These are phyloP conservation scores for Fagus sylvatica DNA, from an alignment of 306 rosid species.

Conservation along the genomic window DNA sequence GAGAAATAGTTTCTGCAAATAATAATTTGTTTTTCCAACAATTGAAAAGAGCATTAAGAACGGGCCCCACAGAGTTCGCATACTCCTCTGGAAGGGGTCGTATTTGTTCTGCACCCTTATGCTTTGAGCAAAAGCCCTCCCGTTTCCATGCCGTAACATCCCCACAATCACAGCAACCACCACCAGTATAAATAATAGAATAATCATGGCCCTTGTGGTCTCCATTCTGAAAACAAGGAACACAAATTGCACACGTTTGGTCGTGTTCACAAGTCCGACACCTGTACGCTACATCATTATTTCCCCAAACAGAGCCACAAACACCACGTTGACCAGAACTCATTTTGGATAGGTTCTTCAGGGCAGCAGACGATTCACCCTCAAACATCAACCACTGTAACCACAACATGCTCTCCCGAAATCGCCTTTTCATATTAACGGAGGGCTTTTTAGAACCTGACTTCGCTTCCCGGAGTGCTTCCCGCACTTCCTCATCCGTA, in stretches of 20 bases:
- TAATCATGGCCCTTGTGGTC: slow-evolving; percentile 84
- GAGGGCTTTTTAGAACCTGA: slow-evolving; percentile 28
- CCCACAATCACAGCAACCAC: slow-evolving; percentile 99
- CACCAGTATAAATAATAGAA: slow-evolving; percentile 70
- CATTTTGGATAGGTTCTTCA: slow-evolving; percentile 53
- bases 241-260: slow-evolving; percentile 94
- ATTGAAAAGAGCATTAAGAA: slow-evolving; percentile 64
- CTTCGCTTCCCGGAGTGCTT: slow-evolving; percentile 42
- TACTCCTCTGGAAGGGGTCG: slow-evolving; percentile 70
- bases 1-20: slow-evolving; percentile 34
- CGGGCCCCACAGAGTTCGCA: slow-evolving; percentile 59
- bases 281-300: slow-evolving; percentile 76
- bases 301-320: slow-evolving; percentile 95
- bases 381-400: slow-evolving; percentile 96
- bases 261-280: slow-evolving; percentile 90
- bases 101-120: slow-evolving; percentile 86
- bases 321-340: slow-evolving; percentile 84
- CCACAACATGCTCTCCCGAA: slow-evolving; percentile 75
- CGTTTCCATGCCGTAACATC: slow-evolving; percentile 97
- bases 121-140: slow-evolving; percentile 91
- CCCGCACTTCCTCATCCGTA: slow-evolving; percentile 59
- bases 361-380: slow-evolving; percentile 59
- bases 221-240: slow-evolving; percentile 94
- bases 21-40: slow-evolving; percentile 66
- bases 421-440: slow-evolving; percentile 37